Conservation (phyloP, 257 asterid genomes). For the Penstemon newberryi region DNA sequence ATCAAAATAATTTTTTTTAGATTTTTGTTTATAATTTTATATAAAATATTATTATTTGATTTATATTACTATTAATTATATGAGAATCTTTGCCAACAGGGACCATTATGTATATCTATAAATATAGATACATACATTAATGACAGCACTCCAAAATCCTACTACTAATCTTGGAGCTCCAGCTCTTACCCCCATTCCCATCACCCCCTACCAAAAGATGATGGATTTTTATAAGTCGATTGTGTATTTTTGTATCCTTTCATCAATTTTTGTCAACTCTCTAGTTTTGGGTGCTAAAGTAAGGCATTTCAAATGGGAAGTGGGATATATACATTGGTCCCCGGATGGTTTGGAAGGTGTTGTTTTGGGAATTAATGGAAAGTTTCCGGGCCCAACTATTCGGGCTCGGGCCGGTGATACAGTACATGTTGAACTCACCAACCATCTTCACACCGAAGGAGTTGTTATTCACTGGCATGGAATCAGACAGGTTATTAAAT, state of each 20-base stretch:
- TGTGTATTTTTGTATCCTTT: not conserved
- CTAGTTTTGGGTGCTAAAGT: constrained; percentile 33
- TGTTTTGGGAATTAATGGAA: constrained; percentile 68
- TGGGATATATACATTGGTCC: constrained; percentile 58
- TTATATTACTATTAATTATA: too few species aligned
- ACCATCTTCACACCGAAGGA: constrained; percentile 70
- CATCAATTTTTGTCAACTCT: not conserved
- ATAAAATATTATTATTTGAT: too few species aligned
- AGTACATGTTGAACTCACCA: constrained; percentile 56
- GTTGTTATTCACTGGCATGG: constrained; percentile 92
- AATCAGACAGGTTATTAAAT: constrained; percentile 57
- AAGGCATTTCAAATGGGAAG: constrained; percentile 63
- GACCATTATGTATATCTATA: too few species aligned
- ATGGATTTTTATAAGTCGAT: not conserved
- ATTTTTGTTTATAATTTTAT: too few species aligned
- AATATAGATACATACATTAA: not conserved
- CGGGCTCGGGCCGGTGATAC: constrained; percentile 71
- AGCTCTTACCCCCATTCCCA: too few species aligned
- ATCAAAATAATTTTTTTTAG: too few species aligned
- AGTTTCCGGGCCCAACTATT: constrained; percentile 82
- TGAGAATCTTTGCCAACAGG: too few species aligned
- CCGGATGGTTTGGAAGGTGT: constrained; percentile 69
- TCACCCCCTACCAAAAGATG: too few species aligned
- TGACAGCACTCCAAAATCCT: too few species aligned
- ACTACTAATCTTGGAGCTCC: too few species aligned